Evolutionary conservation across 192 early-diverging fungal genomes (phyloP).

Genomic region (Podila minutissima): DNA sequence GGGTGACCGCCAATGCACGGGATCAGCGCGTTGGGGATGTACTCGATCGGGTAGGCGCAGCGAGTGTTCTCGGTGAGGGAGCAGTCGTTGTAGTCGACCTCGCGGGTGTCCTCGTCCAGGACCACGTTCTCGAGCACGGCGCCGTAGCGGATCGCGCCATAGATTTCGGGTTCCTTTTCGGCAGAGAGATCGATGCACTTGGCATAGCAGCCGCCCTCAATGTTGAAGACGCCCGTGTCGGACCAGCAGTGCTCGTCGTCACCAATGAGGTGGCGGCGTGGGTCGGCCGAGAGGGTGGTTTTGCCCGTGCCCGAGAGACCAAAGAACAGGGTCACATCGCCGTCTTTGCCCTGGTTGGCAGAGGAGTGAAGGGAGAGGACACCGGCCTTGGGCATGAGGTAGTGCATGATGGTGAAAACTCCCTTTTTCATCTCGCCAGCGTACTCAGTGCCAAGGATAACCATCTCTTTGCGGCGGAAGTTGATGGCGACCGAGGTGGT

Average conservation of each 20-base stretch:
- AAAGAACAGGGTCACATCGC: conserved; percentile 98
- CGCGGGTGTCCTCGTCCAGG: conserved; percentile 76
- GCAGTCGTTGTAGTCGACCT: conserved; percentile 86
- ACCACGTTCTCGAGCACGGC: conserved; percentile 97
- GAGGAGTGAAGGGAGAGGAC: conserved; percentile 93
- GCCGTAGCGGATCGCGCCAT: conserved; percentile 94
- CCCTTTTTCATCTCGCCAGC: conserved; percentile 99
- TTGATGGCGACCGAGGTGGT: conserved; percentile 92
- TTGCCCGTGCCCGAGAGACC: conserved; percentile 98
- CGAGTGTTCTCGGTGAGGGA: conserved; percentile 96
- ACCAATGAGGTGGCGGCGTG: conserved; percentile 92
- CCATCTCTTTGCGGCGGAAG: conserved; percentile 96
- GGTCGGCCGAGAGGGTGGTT: conserved; percentile 97
- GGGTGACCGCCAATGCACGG: conserved; percentile 89
- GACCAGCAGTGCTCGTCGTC: conserved; percentile 99
- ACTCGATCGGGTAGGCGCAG: conserved; percentile 95
- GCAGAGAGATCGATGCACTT: conserved; percentile 95
- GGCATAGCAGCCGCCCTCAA: conserved; percentile 99
- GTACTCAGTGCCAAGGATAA: conserved; percentile 98
- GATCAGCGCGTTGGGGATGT: conserved; percentile 92
- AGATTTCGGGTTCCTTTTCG: conserved; percentile 99
- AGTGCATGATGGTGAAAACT: conserved; percentile 98
- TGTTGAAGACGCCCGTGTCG: conserved; percentile 97
- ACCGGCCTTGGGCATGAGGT: conserved; percentile 95
- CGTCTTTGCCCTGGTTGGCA: conserved; percentile 90